Conservation (phyloP, 495 filamentous ascomycete species). For the Saxophila tyrrhenica region DNA sequence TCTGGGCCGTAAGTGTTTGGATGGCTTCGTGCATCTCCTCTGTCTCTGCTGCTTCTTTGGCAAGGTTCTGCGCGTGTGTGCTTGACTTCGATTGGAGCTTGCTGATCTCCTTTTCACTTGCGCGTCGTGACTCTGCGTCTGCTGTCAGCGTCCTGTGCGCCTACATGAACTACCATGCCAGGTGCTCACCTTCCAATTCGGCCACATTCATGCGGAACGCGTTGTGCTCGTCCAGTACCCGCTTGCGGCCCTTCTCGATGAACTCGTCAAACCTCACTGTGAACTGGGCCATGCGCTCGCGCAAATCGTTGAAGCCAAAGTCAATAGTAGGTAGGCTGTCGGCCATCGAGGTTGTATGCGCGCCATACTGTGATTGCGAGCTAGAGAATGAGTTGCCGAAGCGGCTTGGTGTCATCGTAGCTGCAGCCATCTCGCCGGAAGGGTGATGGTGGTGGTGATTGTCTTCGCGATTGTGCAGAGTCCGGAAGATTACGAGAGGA, state of each 20-base stretch:
- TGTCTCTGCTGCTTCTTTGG: constrained; percentile 78
- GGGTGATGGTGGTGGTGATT: too few species aligned
- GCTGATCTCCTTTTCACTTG: constrained; percentile 78
- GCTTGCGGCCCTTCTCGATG: constrained; percentile 79
- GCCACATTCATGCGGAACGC: constrained; percentile 83
- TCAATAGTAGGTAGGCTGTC: constrained; percentile 81
- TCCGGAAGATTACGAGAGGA: too few species aligned
- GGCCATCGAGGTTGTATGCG: constrained; percentile 53
- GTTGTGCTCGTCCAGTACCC: constrained; percentile 83
- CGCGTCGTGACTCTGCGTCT: constrained; percentile 69
- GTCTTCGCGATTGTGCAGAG: too few species aligned
- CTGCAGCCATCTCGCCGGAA: constrained; percentile 48
- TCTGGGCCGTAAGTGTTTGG: constrained; percentile 57
- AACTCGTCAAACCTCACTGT: constrained; percentile 86
- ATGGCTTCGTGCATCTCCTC: constrained; percentile 80
- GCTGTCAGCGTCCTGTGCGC: too few species aligned
- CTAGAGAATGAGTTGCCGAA: constrained; percentile 19
- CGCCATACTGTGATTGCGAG: constrained; percentile 27
- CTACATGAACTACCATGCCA: too few species aligned
- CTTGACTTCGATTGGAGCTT: constrained; percentile 65
- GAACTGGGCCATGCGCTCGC: constrained; percentile 89
- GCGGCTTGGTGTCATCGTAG: constrained; percentile 40
- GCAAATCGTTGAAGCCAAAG: constrained; percentile 92
- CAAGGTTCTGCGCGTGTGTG: constrained; percentile 65
- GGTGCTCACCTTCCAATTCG: constrained; percentile 79